A percentile compares a stretch with the other conserved stretches of the same genome.
phyloP scores from a whole-genome alignment of 208 protist species.

The Hexamita inflata region DNA sequence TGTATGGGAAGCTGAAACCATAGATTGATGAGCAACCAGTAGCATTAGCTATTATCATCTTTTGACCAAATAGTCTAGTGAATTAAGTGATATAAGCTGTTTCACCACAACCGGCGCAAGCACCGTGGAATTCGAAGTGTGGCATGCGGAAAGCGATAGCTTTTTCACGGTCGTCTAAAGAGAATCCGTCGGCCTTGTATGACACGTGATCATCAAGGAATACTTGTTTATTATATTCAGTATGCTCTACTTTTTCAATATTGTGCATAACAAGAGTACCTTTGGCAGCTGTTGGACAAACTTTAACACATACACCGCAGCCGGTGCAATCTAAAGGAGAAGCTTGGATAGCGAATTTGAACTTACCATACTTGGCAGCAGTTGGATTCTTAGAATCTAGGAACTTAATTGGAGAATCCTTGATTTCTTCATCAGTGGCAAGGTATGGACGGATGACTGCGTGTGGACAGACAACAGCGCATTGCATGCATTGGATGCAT shows the following conservation, averaged over 20 bases:
- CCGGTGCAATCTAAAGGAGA: slow-evolving; percentile 57
- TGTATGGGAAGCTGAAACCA: slow-evolving; percentile 32
- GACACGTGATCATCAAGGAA: slow-evolving; percentile 31
- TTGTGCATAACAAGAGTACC: slow-evolving; percentile 40
- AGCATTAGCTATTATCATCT: slow-evolving; percentile 57
- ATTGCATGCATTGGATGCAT: slow-evolving; percentile 60
- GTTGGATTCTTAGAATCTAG: neutral
- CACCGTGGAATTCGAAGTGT: slow-evolving; percentile 56
- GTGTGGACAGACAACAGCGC: slow-evolving; percentile 56
- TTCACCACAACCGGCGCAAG: slow-evolving; percentile 59
- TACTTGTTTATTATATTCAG: slow-evolving; percentile 48
- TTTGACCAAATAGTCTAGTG: slow-evolving; percentile 58
- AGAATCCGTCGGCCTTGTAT: slow-evolving; percentile 4
- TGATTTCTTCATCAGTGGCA: slow-evolving; percentile 33
- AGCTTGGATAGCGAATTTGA: slow-evolving; percentile 50
- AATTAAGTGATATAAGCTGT: slow-evolving; percentile 57
- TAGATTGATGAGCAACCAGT: slow-evolving; percentile 51
- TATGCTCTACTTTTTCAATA: slow-evolving; percentile 28
- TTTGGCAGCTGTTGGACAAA: slow-evolving; percentile 47
- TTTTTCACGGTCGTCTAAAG: slow-evolving; percentile 8
- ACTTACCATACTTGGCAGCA: neutral
- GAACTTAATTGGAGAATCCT: neutral
- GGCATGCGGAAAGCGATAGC: slow-evolving; percentile 52
- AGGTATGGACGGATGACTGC: slow-evolving; percentile 57
- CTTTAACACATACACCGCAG: slow-evolving; percentile 50